phyloP scores from a whole-genome alignment of 1,284 basidiomycete genomes.

The Boletus albobrunnescens region DNA sequence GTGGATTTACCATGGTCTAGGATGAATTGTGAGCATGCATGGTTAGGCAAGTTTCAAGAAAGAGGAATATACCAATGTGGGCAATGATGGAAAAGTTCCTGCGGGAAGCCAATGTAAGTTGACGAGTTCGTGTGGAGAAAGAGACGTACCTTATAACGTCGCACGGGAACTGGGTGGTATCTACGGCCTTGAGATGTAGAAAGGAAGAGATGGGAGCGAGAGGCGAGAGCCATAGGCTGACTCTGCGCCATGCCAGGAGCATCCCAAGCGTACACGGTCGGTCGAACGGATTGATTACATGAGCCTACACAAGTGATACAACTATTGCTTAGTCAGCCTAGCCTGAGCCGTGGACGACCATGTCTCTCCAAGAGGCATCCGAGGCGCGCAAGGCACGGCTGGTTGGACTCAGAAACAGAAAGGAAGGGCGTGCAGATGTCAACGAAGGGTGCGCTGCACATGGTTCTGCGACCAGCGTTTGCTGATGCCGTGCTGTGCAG shows the following conservation, averaged over 20 bases:
- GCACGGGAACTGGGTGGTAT: constrained; percentile 70
- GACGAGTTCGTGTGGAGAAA: background rate
- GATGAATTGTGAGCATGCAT: constrained; percentile 9
- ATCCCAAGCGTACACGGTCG: constrained; percentile 24
- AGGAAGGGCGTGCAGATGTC: constrained; percentile 52
- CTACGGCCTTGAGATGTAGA: constrained; percentile 34
- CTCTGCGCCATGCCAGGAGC: constrained; percentile 38
- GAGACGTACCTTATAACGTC: constrained; percentile 65
- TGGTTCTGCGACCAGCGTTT: background rate
- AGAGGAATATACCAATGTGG: constrained; percentile 65
- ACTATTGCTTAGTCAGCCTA: constrained; percentile 29
- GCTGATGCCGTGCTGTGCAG: constrained; percentile 9
- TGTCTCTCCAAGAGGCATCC: constrained; percentile 81
- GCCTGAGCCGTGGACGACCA: constrained; percentile 29
- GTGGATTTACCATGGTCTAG: constrained; percentile 91
- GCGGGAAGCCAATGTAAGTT: constrained; percentile 4
- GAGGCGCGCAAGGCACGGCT: constrained; percentile 86
- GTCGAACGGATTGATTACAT: too few relatives aligned
- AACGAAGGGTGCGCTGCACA: constrained; percentile 32
- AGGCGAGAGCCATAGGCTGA: constrained; percentile 24
- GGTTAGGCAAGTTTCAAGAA: background rate
- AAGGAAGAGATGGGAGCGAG: constrained; percentile 23
- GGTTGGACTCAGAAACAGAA: constrained; percentile 74
- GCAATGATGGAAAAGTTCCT: constrained; percentile 95
- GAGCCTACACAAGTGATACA: too few relatives aligned